Evolutionary conservation across 2,329 filamentous ascomycete genomes (phyloP).

Genomic region (Paecilomyces fulvus): DNA sequence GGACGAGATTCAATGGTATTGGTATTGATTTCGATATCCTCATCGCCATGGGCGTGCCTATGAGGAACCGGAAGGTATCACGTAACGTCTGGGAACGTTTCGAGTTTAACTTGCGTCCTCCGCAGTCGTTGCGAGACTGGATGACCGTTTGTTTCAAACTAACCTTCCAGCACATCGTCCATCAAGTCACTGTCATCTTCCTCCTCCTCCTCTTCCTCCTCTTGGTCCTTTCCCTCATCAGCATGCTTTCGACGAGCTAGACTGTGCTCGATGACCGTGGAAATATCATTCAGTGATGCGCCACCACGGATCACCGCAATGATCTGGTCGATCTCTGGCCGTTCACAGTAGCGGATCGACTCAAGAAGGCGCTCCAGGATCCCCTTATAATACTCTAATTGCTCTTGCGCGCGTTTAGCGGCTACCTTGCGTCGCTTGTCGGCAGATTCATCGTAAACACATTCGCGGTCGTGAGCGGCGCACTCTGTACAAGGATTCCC

Average conservation of each 20-base stretch:
- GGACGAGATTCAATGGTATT: not conserved
- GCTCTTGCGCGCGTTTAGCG: conserved; percentile 20
- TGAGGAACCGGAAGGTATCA: not conserved
- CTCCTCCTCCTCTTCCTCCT: not conserved
- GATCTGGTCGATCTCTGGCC: conserved; percentile 13
- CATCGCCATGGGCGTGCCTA: not conserved
- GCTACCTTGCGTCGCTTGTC: conserved; percentile 30
- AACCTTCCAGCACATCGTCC: not conserved
- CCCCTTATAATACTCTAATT: conserved; percentile 17
- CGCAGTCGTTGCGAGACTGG: not conserved
- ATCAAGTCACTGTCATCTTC: not conserved
- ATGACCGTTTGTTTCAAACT: not conserved
- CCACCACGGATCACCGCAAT: conserved; percentile 20
- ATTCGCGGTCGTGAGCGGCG: conserved; percentile 21
- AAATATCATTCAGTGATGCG: conserved; percentile 1
- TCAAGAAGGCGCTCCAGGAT: conserved; percentile 21
- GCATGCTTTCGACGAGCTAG: not conserved
- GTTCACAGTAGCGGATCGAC: conserved; percentile 16
- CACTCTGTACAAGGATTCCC: conserved; percentile 27
- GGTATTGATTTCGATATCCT: not conserved
- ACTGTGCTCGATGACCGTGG: not conserved
- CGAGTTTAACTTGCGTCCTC: not conserved
- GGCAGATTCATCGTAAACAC: conserved; percentile 24
- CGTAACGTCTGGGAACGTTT: not conserved
- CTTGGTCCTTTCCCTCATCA: not conserved